Conservation (phyloP, 2,329 filamentous ascomycete species). For the Cercospora sesami region DNA sequence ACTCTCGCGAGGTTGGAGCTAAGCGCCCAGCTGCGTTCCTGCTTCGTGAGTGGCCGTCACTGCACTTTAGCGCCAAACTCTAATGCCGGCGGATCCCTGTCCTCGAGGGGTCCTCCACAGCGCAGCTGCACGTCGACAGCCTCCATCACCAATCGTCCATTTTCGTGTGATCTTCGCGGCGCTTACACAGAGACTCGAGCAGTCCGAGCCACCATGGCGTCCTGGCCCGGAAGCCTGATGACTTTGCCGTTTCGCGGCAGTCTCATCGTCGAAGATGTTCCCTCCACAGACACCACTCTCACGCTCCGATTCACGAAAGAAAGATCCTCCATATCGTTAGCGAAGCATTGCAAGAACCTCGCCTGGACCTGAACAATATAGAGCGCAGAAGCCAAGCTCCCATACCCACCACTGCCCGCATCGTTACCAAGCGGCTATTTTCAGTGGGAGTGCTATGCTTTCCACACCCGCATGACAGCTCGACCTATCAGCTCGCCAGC, state of each 20-base stretch:
- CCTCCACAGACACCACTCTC: not conserved
- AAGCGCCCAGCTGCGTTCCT: not conserved
- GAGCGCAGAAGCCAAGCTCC: not conserved
- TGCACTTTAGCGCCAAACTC: not conserved
- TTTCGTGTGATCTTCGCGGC: conserved; percentile 19
- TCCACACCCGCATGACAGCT: conserved; percentile 18
- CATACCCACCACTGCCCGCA: conserved; percentile 1
- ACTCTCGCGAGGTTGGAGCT: not conserved
- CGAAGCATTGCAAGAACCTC: not conserved
- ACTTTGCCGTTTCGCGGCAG: not conserved
- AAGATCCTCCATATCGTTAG: not conserved
- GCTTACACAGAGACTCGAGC: conserved; percentile 12
- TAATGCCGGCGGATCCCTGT: not conserved
- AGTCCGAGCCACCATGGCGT: conserved; percentile 4
- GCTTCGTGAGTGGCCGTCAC: not conserved
- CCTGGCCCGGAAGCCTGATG: conserved; percentile 18
- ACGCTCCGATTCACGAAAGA: not conserved
- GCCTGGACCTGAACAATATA: not conserved
- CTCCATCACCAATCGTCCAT: conserved; percentile 21
- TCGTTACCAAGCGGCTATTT: conserved; percentile 24
- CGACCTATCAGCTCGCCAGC: conserved; percentile 25
- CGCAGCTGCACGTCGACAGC: conserved; percentile 9
- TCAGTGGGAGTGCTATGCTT: conserved; percentile 16
- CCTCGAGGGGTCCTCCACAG: not conserved
- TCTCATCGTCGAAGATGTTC: not conserved